Evolutionary conservation across 192 early-diverging fungal genomes (phyloP), one percentile per base, ranked within the genome.

Genomic region (Phycomyces blakesleeanus): DNA sequence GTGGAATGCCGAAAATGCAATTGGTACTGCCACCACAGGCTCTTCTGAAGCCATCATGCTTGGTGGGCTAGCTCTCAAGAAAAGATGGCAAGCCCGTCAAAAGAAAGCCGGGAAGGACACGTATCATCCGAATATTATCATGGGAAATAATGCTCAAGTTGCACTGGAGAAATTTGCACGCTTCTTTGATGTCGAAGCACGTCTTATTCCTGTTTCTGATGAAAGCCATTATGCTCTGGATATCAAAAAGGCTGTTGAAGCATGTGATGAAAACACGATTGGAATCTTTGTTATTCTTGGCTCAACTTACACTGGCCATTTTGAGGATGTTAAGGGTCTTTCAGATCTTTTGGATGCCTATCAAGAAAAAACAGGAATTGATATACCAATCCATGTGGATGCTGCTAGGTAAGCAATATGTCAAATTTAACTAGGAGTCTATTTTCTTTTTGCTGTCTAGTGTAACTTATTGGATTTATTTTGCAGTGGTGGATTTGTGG

Each of bases 161-260:
- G 86, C 85, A 22, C 73, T 85, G 60, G 86, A 89, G 47, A 89
- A 88, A 70, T 86, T 83, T 26, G 83, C 82, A 10, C 73, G 86
- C 39, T 92, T 90, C 68, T 89, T 90, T 76, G 90, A 92, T 68
- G 82, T 91, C 27, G 90, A 90, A 68, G 72, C 81, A 39, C 87
- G 87, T 5, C 57, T 87, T 52, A 77, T 89, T 12, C 83, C 84
- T 9, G 85, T 88, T 59, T 78, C 73, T 8, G 76, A 66, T 14
- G 71, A 74, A 34, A 75, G 77, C 38, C 72, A 71, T 56, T 80
- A 77, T 37, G 78, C 63, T 57, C 73, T 88, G 29, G 81, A 79
- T 61, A 56, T 78, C 34, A 54, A 85, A 12, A 74, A 78, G 59
- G 86, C 85, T n/a, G 40, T 78, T 25, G 69, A 75, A 34, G 68